Evolutionary conservation across 108 stramenopile genomes (phyloP).

Genomic region (Cylindrotheca fusiformis): DNA sequence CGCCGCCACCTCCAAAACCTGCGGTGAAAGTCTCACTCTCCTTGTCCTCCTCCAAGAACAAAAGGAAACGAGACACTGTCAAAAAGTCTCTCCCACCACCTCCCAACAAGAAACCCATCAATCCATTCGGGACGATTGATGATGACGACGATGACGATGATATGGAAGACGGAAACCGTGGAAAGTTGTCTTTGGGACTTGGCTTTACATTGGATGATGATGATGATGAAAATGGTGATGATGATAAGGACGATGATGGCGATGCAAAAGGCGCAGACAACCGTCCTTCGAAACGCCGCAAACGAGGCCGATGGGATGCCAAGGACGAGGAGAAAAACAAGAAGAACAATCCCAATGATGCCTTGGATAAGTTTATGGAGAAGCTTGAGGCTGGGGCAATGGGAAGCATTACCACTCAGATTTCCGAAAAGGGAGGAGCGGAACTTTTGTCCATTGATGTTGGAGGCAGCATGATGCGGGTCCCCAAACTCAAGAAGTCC

Average conservation of each 20-base stretch:
- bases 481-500: constrained; percentile 18
- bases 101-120: constrained; percentile 9
- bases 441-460: constrained; percentile 38
- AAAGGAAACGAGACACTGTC: constrained; percentile 31
- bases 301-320: constrained; percentile 57
- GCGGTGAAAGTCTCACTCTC: constrained; percentile 36
- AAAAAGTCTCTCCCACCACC: constrained; percentile 9
- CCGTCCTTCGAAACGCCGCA: constrained; percentile 42
- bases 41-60: constrained; percentile 15
- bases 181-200: constrained; percentile 11
- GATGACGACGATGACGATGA: constrained; percentile 26
- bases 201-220: constrained; percentile 21
- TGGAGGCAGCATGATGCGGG: constrained; percentile 49
- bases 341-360: constrained; percentile 36
- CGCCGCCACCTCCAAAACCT: constrained; percentile 10
- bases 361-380: constrained; percentile 85
- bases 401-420: constrained; percentile 45
- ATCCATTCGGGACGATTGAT: constrained; percentile 33
- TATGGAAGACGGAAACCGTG: constrained; percentile 14
- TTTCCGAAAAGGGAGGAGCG: constrained; percentile 13
- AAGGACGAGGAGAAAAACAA: constrained; percentile 1
- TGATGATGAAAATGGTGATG: too few relatives aligned
- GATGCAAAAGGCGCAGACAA: constrained; percentile 14
- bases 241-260: too few relatives aligned
- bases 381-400: constrained; percentile 69